A percentile compares a stretch with the other conserved stretches of the same genome.
Evolutionary conservation across 495 filamentous ascomycete genomes (phyloP).

Genomic region (Sordaria brevicollis): DNA sequence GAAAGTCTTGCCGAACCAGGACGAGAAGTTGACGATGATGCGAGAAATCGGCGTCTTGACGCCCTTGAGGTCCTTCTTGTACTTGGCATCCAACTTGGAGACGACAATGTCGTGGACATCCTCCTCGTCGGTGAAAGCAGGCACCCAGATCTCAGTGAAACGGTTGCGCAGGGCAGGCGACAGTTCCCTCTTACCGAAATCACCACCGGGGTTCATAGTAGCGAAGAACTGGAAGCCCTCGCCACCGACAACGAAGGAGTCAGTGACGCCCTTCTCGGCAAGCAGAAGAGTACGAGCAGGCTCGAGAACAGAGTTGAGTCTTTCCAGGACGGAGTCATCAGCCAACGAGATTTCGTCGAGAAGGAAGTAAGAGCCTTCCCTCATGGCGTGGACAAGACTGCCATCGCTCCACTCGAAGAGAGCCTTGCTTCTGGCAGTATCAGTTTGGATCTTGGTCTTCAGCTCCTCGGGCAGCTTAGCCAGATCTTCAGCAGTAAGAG

Average conservation of each 20-base stretch:
- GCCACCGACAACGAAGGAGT: constrained; percentile 66
- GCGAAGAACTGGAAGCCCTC: constrained; percentile 90
- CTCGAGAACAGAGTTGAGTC: constrained; percentile 96
- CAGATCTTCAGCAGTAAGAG: constrained; percentile 14
- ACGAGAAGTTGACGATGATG: constrained; percentile 73
- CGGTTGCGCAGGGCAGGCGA: constrained; percentile 91
- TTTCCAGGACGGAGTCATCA: constrained; percentile 93
- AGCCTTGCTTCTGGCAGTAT: constrained; percentile 55
- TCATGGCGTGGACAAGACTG: constrained; percentile 92
- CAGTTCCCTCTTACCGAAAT: constrained; percentile 95
- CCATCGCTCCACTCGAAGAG: constrained; percentile 97
- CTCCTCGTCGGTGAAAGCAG: constrained; percentile 64
- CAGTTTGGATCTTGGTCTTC: constrained; percentile 45
- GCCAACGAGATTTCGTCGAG: constrained; percentile 97
- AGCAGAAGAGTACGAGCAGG: constrained; percentile 74
- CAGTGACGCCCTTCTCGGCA: constrained; percentile 81
- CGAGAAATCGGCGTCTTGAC: constrained; percentile 34
- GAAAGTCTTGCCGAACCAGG: constrained; percentile 81
- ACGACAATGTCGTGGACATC: constrained; percentile 82
- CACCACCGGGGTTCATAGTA: constrained; percentile 98
- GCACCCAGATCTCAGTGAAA: constrained; percentile 98
- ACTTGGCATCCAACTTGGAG: constrained; percentile 49
- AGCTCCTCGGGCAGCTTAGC: constrained; percentile 38
- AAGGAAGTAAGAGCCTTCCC: constrained; percentile 76
- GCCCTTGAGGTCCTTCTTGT: constrained; percentile 12